Base-by-base conservation (phyloP, 2,329 filamentous ascomycete genomes). In the Epichloe typhina region DNA sequence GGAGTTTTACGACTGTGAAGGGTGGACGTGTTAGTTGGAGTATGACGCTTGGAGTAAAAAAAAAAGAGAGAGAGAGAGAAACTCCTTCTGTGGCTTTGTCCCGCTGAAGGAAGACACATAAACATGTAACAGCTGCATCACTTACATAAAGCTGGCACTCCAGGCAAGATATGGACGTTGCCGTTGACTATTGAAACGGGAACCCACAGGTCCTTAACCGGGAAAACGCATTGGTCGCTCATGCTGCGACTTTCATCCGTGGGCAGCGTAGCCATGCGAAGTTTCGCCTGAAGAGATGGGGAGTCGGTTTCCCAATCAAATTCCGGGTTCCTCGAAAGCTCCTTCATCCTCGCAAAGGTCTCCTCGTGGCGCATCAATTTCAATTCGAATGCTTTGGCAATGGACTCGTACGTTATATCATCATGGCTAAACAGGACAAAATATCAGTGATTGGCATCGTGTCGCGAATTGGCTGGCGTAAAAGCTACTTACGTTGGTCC, bases 331-430 rank as follows among this genome's bases (percentile, higher is more conserved):
- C 82, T 85, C 33, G 84, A 88, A 8, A 95, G 75, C 54, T 71
- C 75, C 69, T 86, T 90, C 93, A 97, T 97, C 62, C 84, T 82
- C 56, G 80, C 76, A 59, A 84, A 86, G 0, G 90, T 83, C 52
- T 80, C 79, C 42, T 87, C 71, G 71, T 97, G 88, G 31, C 95
- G 76, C 57, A 83, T 77, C 17, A 97, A 72, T 13, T 83, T 79
- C 7, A 96, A 74, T 42, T 73, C 70, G 65, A 96, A 97, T 7
- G 90, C 93, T 64, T 88, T 89, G 56, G 88, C 90, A 64, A 98
- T 94, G 39, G 88, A 91, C 62, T 86, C 76, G 70, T 98, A 98
- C 26, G 93, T 97, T 59, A 97, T 97, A 64, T 98, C 93, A 67
- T 98, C 93, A 72, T 97, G 91, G 51, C 88, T 94, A 50, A 43